Percentiles rank a stretch among this genome's conserved stretches.
These are phyloP conservation scores for Claviceps humidiphila DNA, from an alignment of 2,329 filamentous ascomycete species.

Conservation along the genomic window DNA sequence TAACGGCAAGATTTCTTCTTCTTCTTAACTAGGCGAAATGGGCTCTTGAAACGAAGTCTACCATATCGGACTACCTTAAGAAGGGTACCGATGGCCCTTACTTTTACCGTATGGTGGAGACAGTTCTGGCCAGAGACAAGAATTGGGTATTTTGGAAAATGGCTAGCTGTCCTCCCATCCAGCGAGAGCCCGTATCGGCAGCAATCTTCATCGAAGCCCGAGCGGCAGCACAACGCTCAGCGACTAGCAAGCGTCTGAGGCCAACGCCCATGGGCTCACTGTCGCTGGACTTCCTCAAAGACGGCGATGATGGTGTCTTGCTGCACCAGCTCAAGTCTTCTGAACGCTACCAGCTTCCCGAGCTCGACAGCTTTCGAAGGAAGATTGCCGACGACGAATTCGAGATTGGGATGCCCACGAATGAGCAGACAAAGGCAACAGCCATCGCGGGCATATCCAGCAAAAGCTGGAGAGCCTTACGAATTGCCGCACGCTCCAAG, in stretches of 20 bases:
- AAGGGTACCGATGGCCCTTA: slow-evolving; percentile 74
- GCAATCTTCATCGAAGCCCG: slow-evolving; percentile 58
- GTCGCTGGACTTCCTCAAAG: slow-evolving; percentile 64
- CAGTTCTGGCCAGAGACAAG: slow-evolving; percentile 87
- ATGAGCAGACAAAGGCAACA: slow-evolving; percentile 40
- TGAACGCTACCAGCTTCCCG: slow-evolving; percentile 54
- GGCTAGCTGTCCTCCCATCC: slow-evolving; percentile 80
- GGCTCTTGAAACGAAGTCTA: slow-evolving; percentile 63
- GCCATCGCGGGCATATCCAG: slow-evolving; percentile 64
- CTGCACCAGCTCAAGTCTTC: slow-evolving; percentile 57
- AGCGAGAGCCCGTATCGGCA: slow-evolving; percentile 56
- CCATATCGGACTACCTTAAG: slow-evolving; percentile 73
- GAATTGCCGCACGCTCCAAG: slow-evolving; percentile 62
- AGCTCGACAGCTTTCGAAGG: slow-evolving; percentile 54
- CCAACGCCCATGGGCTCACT: slow-evolving; percentile 58
- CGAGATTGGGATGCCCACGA: slow-evolving; percentile 70
- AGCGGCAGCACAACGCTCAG: slow-evolving; percentile 48
- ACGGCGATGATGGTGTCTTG: slow-evolving; percentile 43
- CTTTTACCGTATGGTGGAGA: slow-evolving; percentile 94
- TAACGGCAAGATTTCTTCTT: background rate
- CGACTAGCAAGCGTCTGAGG: slow-evolving; percentile 58
- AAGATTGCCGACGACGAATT: slow-evolving; percentile 70
- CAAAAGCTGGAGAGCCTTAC: slow-evolving; percentile 80
- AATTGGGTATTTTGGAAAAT: slow-evolving; percentile 99
- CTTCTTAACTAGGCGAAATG: slow-evolving; percentile 54